Base-by-base conservation (phyloP, 495 filamentous ascomycete species). In the Ramalina intermedia region DNA sequence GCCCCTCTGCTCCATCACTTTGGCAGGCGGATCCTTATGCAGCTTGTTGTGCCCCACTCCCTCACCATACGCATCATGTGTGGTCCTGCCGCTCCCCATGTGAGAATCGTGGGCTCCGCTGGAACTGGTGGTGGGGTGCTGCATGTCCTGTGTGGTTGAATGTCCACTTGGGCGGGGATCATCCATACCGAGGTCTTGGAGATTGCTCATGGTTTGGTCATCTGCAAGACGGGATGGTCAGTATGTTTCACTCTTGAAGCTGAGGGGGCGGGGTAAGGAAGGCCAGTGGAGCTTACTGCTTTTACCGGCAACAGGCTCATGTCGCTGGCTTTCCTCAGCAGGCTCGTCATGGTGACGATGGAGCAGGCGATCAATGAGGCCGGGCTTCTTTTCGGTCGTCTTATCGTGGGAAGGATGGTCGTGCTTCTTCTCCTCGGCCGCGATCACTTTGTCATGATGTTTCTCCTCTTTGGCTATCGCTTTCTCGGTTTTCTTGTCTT, bases 371-470 rank as follows among this genome's bases (percentile, higher is more conserved):
- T 47, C 29, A 39, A 53, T 43, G 9, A 47, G 18, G 3, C 46
- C 44, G 18, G 49, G 45, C 45, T 43, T 55, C 44, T 55, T 49
- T 29, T 51, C 53, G 7, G 29, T 33, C 29, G 29, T 33, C 29
- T 33, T 33, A 16, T 41, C 40, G 37, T 17, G 23, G 11, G n/a
- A 37, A 17, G 37, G 18, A 49, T 29, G 37, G 27, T 60, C 55
- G n/a, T 57, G 56, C 35, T 60, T 49, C 43, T 58, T 58, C 1
- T 29, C 45, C 13, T 60, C 47, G 26, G 50, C 53, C 14, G 43
- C 46, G 13, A 46, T n/a, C 12, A 36, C 52, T 41, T 57, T 57
- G 41, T 57, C 55, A 23, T 43, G 48, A 20, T 49, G 43, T 21
- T 48, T 38, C 26, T 41, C 50, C 14, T 48, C 36, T 26, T 57